Evolutionary conservation across 2,329 filamentous ascomycete genomes (phyloP).

Genomic region (Alternaria sp.): DNA sequence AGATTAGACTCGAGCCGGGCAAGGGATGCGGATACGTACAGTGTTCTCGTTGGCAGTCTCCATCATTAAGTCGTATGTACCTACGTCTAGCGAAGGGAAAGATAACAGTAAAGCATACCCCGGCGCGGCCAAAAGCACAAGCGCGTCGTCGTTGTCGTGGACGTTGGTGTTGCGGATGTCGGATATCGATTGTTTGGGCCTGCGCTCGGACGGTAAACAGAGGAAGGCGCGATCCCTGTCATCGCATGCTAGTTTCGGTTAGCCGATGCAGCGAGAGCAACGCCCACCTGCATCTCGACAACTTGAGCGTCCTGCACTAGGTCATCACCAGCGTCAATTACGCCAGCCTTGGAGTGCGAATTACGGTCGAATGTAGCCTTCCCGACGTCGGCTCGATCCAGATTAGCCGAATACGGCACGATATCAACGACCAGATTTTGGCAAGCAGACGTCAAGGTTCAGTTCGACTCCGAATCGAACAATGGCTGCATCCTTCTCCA

Average conservation of each 20-base stretch:
- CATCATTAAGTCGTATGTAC: constrained; percentile 12
- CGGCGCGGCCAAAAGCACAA: constrained; percentile 4
- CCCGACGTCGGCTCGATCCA: not conserved
- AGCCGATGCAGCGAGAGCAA: not conserved
- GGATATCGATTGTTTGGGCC: constrained; percentile 15
- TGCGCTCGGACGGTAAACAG: constrained; percentile 17
- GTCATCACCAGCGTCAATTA: not conserved
- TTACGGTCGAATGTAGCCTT: not conserved
- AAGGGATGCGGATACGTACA: constrained; percentile 23
- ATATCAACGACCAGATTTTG: not conserved
- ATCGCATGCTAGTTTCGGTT: constrained; percentile 3
- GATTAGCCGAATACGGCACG: not conserved
- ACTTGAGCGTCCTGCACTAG: not conserved
- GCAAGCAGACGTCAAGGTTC: not conserved
- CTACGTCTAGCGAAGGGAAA: constrained; percentile 3
- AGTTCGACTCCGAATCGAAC: not conserved
- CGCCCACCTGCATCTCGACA: not conserved
- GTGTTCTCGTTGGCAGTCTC: constrained; percentile 39
- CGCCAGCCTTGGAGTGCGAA: not conserved
- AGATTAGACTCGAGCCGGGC: constrained; percentile 19
- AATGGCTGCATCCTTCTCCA: not conserved
- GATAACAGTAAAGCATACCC: constrained; percentile 12
- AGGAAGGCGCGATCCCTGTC: constrained; percentile 9
- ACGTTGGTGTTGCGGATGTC: constrained; percentile 4
- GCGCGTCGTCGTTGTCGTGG: constrained; percentile 6